Base-by-base conservation (phyloP, 306 rosid genomes). In the Gillenia trifoliata region DNA sequence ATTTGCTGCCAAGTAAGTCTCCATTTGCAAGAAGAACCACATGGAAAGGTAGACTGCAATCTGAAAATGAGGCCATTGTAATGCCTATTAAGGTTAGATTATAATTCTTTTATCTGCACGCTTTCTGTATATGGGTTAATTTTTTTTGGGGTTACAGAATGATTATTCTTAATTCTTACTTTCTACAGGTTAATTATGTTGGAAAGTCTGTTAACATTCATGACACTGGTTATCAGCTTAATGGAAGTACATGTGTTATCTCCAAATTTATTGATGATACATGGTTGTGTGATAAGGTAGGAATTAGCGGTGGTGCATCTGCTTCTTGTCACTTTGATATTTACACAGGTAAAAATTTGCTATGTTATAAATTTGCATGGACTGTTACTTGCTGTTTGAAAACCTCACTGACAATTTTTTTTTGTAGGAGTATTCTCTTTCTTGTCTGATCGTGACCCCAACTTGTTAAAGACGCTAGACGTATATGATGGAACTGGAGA, bases 271-370 rank as follows among this genome's bases (percentile, higher is more conserved):
- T 94, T 54, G 79, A 96, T 78, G 90, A 94, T 82, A 86, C 98
- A 43, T 91, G 97, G 98, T 80, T 94, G 81, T 91, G 98, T 97
- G 98, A 94, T 71, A 97, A 93, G 65, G 96, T 94, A 38, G 84
- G 98, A 73, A 97, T 94, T 63, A 91, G 97, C 62, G 98, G 97
- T 62, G 98, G 98, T 64, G 98, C 98, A 70, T 94, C 92, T 71
- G 97, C 97, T 54, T 94, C 92, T 79, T 91, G 97, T 72, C 91
- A 94, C 80, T 94, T 94, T 72, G 98, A 94, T 87, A 82, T 93
- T 82, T 96, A 94, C 81, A 91, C 98, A 40, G 97, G 97, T 90
- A 81, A 64, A 66, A 55, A 13, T 41, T 60, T 26, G 31, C 49
- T 43, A 16, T 54, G 34, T 28, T 36, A 29, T 40, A 43, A 56